Conservation (phyloP, 768 basidiomycete species). For the Boletus tomentosulus region DNA sequence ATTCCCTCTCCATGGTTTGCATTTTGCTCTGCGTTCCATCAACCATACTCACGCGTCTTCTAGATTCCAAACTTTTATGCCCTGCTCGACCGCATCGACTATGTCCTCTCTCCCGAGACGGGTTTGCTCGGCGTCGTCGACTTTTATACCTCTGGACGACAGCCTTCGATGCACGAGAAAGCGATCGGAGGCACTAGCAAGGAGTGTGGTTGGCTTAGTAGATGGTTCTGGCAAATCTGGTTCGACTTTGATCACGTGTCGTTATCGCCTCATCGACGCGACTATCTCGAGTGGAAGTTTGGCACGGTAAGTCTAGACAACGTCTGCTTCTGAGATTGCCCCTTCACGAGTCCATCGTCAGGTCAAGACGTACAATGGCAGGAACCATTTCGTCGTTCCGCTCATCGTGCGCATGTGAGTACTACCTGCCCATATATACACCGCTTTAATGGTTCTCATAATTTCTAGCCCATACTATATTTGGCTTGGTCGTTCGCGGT, state of each 20-base stretch:
- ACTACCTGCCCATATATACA: neutral
- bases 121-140: slow-evolving; percentile 68
- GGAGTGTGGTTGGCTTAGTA: slow-evolving; percentile 58
- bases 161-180: slow-evolving; percentile 52
- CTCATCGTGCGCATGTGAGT: slow-evolving; percentile 60
- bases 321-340: neutral
- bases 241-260: slow-evolving; percentile 55
- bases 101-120: slow-evolving; percentile 53
- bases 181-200: slow-evolving; percentile 62
- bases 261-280: slow-evolving; percentile 53
- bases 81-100: slow-evolving; percentile 63
- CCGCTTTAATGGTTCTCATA: neutral
- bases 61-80: slow-evolving; percentile 63
- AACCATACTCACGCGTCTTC: neutral
- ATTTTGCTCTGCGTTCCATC: neutral
- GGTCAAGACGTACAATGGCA: slow-evolving; percentile 67
- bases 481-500: slow-evolving; percentile 67
- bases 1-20: slow-evolving; percentile 52
- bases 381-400: slow-evolving; percentile 67
- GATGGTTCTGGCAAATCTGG: slow-evolving; percentile 81
- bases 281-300: slow-evolving; percentile 76
- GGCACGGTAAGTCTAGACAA: slow-evolving; percentile 48
- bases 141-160: slow-evolving; percentile 63
- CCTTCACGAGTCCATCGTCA: slow-evolving; percentile 11
- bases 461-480: slow-evolving; percentile 60